Conservation (phyloP, 495 filamentous ascomycete genomes). For the Lophiotrema nucula region DNA sequence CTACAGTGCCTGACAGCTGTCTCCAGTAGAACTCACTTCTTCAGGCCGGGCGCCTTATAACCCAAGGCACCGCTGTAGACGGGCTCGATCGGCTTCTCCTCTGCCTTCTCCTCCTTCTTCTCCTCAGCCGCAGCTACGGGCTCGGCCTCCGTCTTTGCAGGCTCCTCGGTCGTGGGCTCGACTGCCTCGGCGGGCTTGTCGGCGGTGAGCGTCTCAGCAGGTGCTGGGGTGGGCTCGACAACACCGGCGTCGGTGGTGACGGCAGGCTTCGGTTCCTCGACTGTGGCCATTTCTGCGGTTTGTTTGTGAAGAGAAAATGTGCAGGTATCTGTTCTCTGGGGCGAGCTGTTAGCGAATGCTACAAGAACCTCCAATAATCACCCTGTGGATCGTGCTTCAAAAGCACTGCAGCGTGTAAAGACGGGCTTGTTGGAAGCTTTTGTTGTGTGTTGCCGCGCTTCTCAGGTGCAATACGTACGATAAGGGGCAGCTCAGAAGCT, state of each 20-base stretch:
- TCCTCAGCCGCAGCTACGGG: slow-evolving; percentile 48
- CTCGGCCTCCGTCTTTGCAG: slow-evolving; percentile 45
- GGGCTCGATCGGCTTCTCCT: slow-evolving; percentile 59
- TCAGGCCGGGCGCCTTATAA: slow-evolving; percentile 84
- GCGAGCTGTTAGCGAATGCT: neutral
- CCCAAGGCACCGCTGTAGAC: slow-evolving; percentile 74
- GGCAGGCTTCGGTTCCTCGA: slow-evolving; percentile 32
- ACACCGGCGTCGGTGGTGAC: slow-evolving; percentile 23
- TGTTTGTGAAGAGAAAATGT: neutral
- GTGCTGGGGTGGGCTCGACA: slow-evolving; percentile 46
- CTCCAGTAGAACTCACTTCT: slow-evolving; percentile 67
- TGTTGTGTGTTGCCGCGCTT: too few species aligned
- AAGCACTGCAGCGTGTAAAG: too few species aligned
- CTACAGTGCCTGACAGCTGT: neutral
- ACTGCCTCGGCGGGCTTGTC: slow-evolving; percentile 48
- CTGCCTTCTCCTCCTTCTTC: slow-evolving; percentile 47
- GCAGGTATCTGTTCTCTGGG: neutral
- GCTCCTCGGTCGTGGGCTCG: slow-evolving; percentile 49
- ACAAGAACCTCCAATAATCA: too few species aligned
- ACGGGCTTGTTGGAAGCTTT: too few species aligned
- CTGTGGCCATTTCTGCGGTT: slow-evolving; percentile 17
- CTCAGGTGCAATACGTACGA: too few species aligned
- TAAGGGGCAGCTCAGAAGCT: too few species aligned
- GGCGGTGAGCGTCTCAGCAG: slow-evolving; percentile 37
- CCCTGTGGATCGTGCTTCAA: too few species aligned